phyloP scores from a whole-genome alignment of 192 early-diverging fungal genomes.

The Coemansia umbellata region DNA sequence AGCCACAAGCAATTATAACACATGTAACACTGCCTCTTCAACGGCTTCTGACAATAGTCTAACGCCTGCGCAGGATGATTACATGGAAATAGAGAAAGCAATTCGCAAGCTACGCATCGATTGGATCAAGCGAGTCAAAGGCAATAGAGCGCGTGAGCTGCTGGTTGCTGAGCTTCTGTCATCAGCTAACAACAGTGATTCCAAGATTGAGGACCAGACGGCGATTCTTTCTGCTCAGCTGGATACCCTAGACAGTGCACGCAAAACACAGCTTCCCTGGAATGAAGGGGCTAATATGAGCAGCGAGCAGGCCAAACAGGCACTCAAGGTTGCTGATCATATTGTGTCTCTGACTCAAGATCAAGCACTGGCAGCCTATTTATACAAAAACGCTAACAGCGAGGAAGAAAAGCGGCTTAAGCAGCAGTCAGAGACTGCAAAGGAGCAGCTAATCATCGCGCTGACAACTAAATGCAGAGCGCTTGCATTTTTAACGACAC shows the following conservation, averaged over 20 bases:
- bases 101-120: constrained; percentile 75
- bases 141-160: constrained; percentile 53
- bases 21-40: constrained; percentile 53
- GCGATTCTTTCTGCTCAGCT: constrained; percentile 50
- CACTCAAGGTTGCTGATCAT: constrained; percentile 49
- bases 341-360: constrained; percentile 60
- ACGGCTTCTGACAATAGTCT: constrained; percentile 6
- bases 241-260: constrained; percentile 44
- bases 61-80: constrained; percentile 51
- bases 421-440: constrained; percentile 74
- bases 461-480: constrained; percentile 58
- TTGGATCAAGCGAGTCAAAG: constrained; percentile 75
- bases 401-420: constrained; percentile 56
- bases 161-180: constrained; percentile 62
- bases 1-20: background rate
- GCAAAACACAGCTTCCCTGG: constrained; percentile 52
- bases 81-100: constrained; percentile 60
- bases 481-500: constrained; percentile 33
- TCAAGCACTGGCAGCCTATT: constrained; percentile 54
- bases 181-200: constrained; percentile 10
- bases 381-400: constrained; percentile 38
- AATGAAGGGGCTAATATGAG: constrained; percentile 27
- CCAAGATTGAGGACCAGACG: constrained; percentile 53
- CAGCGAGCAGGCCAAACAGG: constrained; percentile 6
- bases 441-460: constrained; percentile 61